These are phyloP conservation scores for Raddia guianensis DNA, from an alignment of 176 grass and related monocot genomes.

Conservation along the genomic window DNA sequence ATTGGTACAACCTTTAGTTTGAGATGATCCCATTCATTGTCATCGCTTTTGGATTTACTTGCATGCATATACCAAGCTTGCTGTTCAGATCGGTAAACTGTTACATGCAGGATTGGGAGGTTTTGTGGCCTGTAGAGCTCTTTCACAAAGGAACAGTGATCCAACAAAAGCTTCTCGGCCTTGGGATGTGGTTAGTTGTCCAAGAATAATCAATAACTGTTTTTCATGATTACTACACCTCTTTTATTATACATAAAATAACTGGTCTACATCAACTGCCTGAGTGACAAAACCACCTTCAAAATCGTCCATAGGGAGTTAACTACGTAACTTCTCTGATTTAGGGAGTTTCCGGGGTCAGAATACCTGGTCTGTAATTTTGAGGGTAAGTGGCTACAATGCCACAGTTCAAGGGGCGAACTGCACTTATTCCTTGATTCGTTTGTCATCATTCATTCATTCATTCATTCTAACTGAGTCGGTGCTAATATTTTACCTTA, in stretches of 20 bases:
- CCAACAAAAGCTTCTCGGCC: conserved; percentile 93
- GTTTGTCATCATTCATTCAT: neutral
- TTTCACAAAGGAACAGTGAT: conserved; percentile 93
- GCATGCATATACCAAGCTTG: conserved; percentile 15
- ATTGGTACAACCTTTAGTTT: conserved; percentile 60
- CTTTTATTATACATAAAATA: neutral
- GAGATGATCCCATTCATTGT: conserved; percentile 7
- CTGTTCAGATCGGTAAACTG: conserved; percentile 18
- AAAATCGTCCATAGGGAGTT: neutral
- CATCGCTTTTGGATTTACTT: conserved; percentile 13
- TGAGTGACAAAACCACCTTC: neutral
- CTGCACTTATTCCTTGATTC: neutral
- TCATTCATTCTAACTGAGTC: neutral
- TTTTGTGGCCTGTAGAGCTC: conserved; percentile 96
- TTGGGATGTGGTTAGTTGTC: conserved; percentile 85
- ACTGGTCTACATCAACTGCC: neutral
- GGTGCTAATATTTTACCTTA: conserved; percentile 26
- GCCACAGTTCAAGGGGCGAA: neutral
- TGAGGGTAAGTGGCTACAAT: neutral
- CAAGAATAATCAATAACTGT: conserved; percentile 1
- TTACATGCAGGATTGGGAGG: conserved; percentile 81
- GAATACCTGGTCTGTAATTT: no score
- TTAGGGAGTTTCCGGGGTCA: neutral
- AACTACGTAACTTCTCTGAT: neutral
- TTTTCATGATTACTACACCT: neutral